Evolutionary conservation across 805 yeast species (phyloP).

Genomic region (Kurtzmaniella cleridarum): DNA sequence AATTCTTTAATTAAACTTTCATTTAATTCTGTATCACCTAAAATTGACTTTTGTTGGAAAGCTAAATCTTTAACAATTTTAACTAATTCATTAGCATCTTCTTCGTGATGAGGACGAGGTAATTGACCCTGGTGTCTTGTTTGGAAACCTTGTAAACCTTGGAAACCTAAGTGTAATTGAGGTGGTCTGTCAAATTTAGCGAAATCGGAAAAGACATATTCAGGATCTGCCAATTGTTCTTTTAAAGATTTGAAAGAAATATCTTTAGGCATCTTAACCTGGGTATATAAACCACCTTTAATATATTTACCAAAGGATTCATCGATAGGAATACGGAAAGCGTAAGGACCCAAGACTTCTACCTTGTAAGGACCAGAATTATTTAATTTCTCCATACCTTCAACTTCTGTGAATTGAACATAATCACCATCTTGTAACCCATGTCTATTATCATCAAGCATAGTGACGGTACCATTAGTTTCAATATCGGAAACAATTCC

Average conservation of each 20-base stretch:
- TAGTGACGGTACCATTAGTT: constrained; percentile 83
- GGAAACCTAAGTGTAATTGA: constrained; percentile 87
- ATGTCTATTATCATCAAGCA: constrained; percentile 87
- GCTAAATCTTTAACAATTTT: constrained; percentile 56
- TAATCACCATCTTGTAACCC: constrained; percentile 89
- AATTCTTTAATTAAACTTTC: constrained; percentile 64
- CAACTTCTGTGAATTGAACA: constrained; percentile 81
- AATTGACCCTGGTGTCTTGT: constrained; percentile 54
- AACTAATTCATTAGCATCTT: constrained; percentile 66
- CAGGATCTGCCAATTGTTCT: constrained; percentile 72
- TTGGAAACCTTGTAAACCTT: constrained; percentile 76
- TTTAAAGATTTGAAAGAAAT: constrained; percentile 58
- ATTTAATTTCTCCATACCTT: constrained; percentile 72
- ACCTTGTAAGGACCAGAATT: constrained; percentile 70
- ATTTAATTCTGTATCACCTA: constrained; percentile 52
- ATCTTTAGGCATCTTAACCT: constrained; percentile 77
- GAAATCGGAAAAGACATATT: constrained; percentile 74
- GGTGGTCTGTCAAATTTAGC: constrained; percentile 92
- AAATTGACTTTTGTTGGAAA: constrained; percentile 48
- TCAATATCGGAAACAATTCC: constrained; percentile 92
- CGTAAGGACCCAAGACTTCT: constrained; percentile 90
- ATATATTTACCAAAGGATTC: constrained; percentile 55
- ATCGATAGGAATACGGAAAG: constrained; percentile 67
- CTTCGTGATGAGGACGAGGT: constrained; percentile 72
- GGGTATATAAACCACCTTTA: constrained; percentile 87